phyloP scores from a whole-genome alignment of 2,329 filamentous ascomycete genomes.

The Monilinia vaccinii-corymbosi region DNA sequence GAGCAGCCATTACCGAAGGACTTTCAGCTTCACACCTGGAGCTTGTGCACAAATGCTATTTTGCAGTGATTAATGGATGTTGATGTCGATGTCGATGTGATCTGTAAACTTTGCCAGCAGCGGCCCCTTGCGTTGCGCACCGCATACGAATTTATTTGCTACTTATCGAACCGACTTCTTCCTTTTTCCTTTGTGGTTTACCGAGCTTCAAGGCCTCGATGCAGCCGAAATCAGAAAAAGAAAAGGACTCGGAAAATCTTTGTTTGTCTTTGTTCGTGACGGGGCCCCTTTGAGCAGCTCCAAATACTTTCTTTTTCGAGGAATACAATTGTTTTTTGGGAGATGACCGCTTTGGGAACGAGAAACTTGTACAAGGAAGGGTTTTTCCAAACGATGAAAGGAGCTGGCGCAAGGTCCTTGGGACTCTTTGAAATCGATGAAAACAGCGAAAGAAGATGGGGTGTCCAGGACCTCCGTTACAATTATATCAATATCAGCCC shows the following conservation, averaged over 20 bases:
- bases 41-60: background rate
- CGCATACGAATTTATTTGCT: background rate
- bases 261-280: conserved; percentile 1
- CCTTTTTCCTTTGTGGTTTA: background rate
- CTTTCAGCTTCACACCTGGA: background rate
- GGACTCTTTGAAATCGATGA: background rate
- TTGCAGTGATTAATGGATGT: background rate
- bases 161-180: background rate
- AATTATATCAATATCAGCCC: too few relatives aligned
- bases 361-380: too few relatives aligned
- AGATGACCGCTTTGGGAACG: background rate
- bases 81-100: background rate
- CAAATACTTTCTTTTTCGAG: background rate
- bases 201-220: background rate
- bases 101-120: background rate
- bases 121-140: too few relatives aligned
- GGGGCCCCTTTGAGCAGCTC: background rate
- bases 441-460: background rate
- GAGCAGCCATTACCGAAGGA: background rate
- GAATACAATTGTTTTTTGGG: background rate
- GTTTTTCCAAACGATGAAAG: background rate
- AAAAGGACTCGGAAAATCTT: background rate
- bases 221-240: background rate
- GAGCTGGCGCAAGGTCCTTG: background rate
- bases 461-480: too few relatives aligned